Evolutionary conservation across 441 rosid species (phyloP), one percentile per base, ranked within the genome.

Genomic region (Manihot esculenta): DNA sequence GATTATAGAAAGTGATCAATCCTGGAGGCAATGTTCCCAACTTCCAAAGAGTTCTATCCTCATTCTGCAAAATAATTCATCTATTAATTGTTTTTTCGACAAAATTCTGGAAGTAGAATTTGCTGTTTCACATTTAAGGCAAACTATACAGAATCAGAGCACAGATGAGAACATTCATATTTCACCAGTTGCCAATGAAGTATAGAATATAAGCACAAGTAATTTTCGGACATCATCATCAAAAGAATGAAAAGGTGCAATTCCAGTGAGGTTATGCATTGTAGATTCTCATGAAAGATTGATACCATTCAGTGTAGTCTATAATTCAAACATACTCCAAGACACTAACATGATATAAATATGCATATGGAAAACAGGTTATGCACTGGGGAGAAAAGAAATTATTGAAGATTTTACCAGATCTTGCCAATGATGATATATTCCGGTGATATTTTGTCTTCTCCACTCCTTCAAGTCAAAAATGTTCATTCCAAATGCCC

Each of bases 401-500:
- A 27, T n/a, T 17, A 12, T 45, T 68, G 69, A 72, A 50, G 58
- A 56, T 64, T n/a, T 80, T 85, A 91, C 98, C 97, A 84, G 64
- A 84, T 90, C 97, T 86, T 94, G 99, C 99, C 99, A 92, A 62
- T 79, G 72, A 75, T 94, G 97, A 81, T 90, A 94, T 76, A 94
- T 92, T 71, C 89, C 92, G 1, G 99, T 92, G 61, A 90, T 89
- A 79, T 94, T 92, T 70, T 76, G 80, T 80, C 81, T 88, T 82
- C 74, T 90, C 98, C 99, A 94, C 84, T 92, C 91, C 76, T 81
- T 88, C 79, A 94, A 84, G 88, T 92, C 99, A 71, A 94, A 94
- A 74, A 94, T 90, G 78, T 94, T 94, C 99, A 92, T 94, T 30
- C 99, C 99, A 78, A 86, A 94, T 64, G 99, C 98, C 97, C 99